phyloP scores from a whole-genome alignment of 208 protist species.

The Herpetomonas samuelpessoai region DNA sequence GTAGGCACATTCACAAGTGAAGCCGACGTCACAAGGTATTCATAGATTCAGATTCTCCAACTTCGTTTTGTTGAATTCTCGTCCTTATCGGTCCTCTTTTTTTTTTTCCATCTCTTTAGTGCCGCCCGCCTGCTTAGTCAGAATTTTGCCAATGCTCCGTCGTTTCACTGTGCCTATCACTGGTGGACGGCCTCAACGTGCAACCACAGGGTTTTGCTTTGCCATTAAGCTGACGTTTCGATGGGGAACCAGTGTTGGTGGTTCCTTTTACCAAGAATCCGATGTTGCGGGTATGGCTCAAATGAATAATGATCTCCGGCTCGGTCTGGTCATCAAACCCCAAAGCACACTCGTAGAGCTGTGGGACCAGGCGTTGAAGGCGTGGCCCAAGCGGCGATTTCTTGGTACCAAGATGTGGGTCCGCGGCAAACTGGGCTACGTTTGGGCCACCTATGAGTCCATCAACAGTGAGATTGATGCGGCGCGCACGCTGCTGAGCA shows the following conservation, averaged over 20 bases:
- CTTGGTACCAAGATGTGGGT: slow-evolving; percentile 90
- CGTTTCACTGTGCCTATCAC: background rate
- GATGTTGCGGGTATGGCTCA: slow-evolving; percentile 51
- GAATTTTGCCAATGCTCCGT: slow-evolving; percentile 1
- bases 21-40: no score
- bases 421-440: slow-evolving; percentile 78
- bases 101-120: slow-evolving; percentile 1
- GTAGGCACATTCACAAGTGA: no score
- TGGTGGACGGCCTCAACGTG: no score
- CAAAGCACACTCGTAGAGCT: slow-evolving; percentile 86
- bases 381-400: slow-evolving; percentile 82
- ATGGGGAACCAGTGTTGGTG: slow-evolving; percentile 71
- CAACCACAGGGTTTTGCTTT: background rate
- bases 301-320: slow-evolving; percentile 71
- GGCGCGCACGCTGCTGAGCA: slow-evolving; percentile 75
- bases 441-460: slow-evolving; percentile 91
- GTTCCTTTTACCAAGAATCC: slow-evolving; percentile 77
- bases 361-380: slow-evolving; percentile 81
- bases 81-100: slow-evolving; percentile 7
- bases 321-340: slow-evolving; percentile 85
- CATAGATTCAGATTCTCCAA: no score
- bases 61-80: no score
- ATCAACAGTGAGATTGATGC: slow-evolving; percentile 75
- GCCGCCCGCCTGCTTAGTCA: background rate
- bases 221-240: slow-evolving; percentile 9